phyloP scores from a whole-genome alignment of 495 filamentous ascomycete species.

The Sordaria brevicollis region DNA sequence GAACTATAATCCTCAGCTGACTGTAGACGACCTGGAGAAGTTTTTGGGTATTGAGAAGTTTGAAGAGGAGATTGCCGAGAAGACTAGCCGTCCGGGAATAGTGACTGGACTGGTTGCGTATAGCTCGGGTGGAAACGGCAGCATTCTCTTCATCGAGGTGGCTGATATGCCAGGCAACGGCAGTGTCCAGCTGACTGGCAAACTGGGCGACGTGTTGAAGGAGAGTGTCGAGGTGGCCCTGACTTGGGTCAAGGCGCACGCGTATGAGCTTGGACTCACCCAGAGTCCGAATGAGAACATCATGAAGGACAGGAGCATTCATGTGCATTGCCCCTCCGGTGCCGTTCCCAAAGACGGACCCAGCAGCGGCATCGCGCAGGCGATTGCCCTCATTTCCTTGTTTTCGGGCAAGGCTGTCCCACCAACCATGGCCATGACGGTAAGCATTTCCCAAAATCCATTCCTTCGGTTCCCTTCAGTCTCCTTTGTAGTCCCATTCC shows the following conservation, averaged over 20 bases:
- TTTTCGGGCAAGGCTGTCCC: slow-evolving; percentile 85
- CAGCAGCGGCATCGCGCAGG: slow-evolving; percentile 87
- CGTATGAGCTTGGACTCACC: slow-evolving; percentile 80
- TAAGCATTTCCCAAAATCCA: slow-evolving; percentile 15
- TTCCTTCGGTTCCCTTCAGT: neutral
- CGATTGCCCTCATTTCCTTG: slow-evolving; percentile 82
- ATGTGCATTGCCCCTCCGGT: slow-evolving; percentile 93
- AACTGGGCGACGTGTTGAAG: slow-evolving; percentile 95
- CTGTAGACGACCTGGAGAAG: slow-evolving; percentile 68
- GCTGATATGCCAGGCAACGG: slow-evolving; percentile 94
- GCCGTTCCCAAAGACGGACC: slow-evolving; percentile 90
- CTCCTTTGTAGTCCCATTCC: neutral
- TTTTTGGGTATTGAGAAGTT: slow-evolving; percentile 92
- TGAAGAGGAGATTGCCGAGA: slow-evolving; percentile 92
- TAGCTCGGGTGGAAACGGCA: slow-evolving; percentile 82
- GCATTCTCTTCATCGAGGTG: slow-evolving; percentile 97
- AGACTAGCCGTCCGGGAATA: slow-evolving; percentile 76
- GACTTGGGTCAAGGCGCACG: slow-evolving; percentile 92
- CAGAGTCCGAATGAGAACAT: slow-evolving; percentile 76
- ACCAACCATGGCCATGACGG: slow-evolving; percentile 90
- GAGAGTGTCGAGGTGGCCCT: slow-evolving; percentile 95
- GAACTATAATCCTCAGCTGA: slow-evolving; percentile 65
- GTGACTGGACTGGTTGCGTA: slow-evolving; percentile 98
- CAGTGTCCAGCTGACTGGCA: slow-evolving; percentile 92
- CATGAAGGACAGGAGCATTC: slow-evolving; percentile 89